Percentiles rank a stretch among this genome's conserved stretches.
phyloP scores from a whole-genome alignment of 1,284 basidiomycete genomes.

The Gastroboletus turbinatus region DNA sequence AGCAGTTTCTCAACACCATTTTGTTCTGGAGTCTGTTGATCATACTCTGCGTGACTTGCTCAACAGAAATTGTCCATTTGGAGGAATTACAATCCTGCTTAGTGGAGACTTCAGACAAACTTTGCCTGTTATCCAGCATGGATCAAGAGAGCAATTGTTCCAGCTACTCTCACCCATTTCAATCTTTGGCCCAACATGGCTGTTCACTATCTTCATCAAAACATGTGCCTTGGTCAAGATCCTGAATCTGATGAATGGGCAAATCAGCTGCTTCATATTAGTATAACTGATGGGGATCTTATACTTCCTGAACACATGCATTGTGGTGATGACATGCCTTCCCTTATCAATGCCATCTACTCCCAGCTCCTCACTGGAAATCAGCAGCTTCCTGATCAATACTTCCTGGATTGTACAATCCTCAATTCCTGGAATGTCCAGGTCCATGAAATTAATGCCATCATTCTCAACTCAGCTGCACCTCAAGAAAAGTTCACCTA shows the following conservation, averaged over 20 bases:
- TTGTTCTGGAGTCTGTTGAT: too few species aligned
- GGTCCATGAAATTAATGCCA: constrained; percentile 15
- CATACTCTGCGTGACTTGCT: neutral
- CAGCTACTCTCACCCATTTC: constrained; percentile 35
- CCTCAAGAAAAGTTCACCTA: neutral
- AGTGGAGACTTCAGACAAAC: too few species aligned
- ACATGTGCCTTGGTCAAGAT: constrained; percentile 38
- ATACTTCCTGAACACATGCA: constrained; percentile 31
- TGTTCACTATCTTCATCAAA: constrained; percentile 33
- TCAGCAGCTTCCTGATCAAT: neutral
- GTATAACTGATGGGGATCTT: constrained; percentile 26
- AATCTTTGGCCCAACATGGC: constrained; percentile 36
- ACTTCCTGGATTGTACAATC: constrained; percentile 15
- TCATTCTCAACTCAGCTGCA: constrained; percentile 1
- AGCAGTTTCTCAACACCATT: too few species aligned
- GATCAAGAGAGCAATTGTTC: constrained; percentile 37
- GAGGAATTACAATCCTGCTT: neutral
- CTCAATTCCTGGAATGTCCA: constrained; percentile 3
- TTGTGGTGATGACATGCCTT: constrained; percentile 4
- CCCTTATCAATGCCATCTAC: constrained; percentile 23
- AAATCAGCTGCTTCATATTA: constrained; percentile 43
- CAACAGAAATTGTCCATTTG: neutral
- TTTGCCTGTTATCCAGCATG: constrained; percentile 20
- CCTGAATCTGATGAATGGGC: constrained; percentile 34
- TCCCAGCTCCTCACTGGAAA: neutral